Conservation (phyloP, 1,284 basidiomycete species). For the Retiboletus fuscus region DNA sequence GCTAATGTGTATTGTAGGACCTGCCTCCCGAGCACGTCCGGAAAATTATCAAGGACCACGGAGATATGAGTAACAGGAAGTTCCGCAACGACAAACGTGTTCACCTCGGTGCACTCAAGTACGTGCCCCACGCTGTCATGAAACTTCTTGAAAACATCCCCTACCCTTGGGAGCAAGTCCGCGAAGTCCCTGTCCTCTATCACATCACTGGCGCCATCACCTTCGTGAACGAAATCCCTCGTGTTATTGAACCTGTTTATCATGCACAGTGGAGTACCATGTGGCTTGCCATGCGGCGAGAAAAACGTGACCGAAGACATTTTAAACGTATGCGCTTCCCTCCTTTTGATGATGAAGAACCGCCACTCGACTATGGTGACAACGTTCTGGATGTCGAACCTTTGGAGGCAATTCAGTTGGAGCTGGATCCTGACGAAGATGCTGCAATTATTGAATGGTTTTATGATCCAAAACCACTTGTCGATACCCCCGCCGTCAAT, state of each 20-base stretch:
- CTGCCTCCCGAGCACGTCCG: conserved; percentile 93
- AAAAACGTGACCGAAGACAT: conserved; percentile 98
- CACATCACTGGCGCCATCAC: conserved; percentile 99
- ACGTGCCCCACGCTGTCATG: conserved; percentile 99
- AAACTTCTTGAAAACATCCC: conserved; percentile 99
- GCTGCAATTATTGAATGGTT: conserved; percentile 98
- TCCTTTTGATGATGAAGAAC: conserved; percentile 99
- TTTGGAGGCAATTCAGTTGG: conserved; percentile 97
- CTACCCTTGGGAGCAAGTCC: conserved; percentile 99
- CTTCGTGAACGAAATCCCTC: conserved; percentile 98
- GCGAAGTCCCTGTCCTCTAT: conserved; percentile 96
- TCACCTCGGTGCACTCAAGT: conserved; percentile 97
- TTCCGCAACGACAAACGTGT: conserved; percentile 99
- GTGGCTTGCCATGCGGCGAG: conserved; percentile 99
- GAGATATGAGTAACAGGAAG: conserved; percentile 96
- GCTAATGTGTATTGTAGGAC: conserved; percentile 61
- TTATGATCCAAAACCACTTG: conserved; percentile 95
- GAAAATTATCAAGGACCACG: conserved; percentile 98
- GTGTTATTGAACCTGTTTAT: conserved; percentile 96
- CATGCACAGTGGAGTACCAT: conserved; percentile 99
- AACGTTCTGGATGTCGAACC: conserved; percentile 99
- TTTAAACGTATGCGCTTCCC: conserved; percentile 99
- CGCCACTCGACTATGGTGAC: conserved; percentile 97
- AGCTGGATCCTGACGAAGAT: conserved; percentile 95
- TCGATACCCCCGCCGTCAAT: conserved; percentile 90